phyloP scores from a whole-genome alignment of 371 early-diverging fungal species.

The Mortierella sp. region DNA sequence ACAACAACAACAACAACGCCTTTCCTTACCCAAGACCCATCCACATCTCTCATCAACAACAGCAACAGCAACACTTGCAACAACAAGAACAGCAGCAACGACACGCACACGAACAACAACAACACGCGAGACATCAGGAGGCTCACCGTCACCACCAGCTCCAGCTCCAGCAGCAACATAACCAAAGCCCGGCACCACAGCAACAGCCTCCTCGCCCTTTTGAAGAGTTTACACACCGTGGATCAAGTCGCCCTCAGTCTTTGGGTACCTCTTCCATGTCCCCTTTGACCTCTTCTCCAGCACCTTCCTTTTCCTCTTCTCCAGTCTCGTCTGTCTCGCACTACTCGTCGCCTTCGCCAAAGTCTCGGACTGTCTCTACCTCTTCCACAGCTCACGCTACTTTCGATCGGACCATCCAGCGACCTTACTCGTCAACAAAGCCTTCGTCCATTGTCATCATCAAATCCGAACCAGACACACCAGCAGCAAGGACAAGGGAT shows the following conservation, averaged over 20 bases:
- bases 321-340: conserved; percentile 22
- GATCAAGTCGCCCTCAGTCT: background rate
- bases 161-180: background rate
- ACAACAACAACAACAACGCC: background rate
- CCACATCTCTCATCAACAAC: background rate
- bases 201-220: background rate
- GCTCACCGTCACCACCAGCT: conserved; percentile 2
- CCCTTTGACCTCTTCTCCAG: conserved; percentile 17
- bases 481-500: background rate
- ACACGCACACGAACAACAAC: background rate
- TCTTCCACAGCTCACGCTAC: background rate
- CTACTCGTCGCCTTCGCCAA: conserved; percentile 29
- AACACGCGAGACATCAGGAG: background rate
- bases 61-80: background rate
- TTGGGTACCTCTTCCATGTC: background rate
- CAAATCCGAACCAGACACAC: background rate
- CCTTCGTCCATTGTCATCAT: conserved; percentile 1
- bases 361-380: conserved; percentile 9
- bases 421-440: background rate
- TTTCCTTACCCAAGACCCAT: conserved; percentile 3
- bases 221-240: background rate
- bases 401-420: conserved; percentile 11
- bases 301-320: conserved; percentile 24
- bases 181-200: background rate
- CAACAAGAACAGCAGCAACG: background rate